These are phyloP conservation scores for Cercophora sp. DNA, from an alignment of 495 filamentous ascomycete species.

Conservation along the genomic window DNA sequence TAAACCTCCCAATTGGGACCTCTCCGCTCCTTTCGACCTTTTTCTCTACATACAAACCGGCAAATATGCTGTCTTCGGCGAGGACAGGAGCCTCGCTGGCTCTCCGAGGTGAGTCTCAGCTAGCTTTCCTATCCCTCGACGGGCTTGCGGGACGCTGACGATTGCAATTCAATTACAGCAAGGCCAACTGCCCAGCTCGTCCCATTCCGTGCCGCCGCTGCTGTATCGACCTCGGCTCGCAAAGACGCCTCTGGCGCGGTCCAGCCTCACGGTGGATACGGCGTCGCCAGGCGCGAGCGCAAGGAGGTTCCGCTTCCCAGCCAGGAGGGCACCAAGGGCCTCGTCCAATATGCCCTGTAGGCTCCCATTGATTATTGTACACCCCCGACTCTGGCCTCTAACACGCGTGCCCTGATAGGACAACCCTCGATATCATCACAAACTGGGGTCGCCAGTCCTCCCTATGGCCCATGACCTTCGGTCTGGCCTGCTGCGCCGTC, in stretches of 20 bases:
- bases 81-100: slow-evolving; percentile 64
- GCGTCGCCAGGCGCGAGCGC: slow-evolving; percentile 38
- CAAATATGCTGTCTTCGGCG: slow-evolving; percentile 59
- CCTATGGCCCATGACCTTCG: slow-evolving; percentile 97
- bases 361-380: slow-evolving; percentile 21
- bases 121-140: too few species aligned
- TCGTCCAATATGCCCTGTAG: slow-evolving; percentile 95
- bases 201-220: slow-evolving; percentile 59
- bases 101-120: slow-evolving; percentile 68
- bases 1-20: slow-evolving; percentile 12
- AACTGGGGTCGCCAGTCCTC: slow-evolving; percentile 95
- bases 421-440: slow-evolving; percentile 83
- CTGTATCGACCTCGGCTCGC: slow-evolving; percentile 58
- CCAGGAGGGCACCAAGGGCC: slow-evolving; percentile 91
- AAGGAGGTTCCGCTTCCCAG: slow-evolving; percentile 82
- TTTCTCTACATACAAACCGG: background rate
- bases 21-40: slow-evolving; percentile 22
- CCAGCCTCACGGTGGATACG: slow-evolving; percentile 38
- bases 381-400: background rate
- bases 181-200: slow-evolving; percentile 57
- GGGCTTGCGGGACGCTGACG: too few species aligned
- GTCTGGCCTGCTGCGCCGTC: slow-evolving; percentile 91
- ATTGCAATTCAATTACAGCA: slow-evolving; percentile 36
- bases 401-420: slow-evolving; percentile 50
- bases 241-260: slow-evolving; percentile 50